These are phyloP conservation scores for Psilocybe tampanensis DNA, from an alignment of 768 basidiomycete species.

Conservation along the genomic window DNA sequence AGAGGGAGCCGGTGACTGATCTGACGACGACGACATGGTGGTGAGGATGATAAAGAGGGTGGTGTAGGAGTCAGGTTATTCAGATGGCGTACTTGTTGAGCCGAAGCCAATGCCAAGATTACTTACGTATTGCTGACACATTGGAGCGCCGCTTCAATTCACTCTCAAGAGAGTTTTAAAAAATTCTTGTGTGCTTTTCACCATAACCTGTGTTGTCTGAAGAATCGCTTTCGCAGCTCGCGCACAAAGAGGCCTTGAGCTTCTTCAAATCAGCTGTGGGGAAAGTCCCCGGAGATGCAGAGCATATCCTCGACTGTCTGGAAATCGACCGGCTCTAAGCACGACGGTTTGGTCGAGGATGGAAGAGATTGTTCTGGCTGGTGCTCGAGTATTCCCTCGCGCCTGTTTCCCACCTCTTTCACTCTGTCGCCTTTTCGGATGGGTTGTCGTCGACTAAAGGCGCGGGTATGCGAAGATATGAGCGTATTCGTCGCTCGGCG, in stretches of 20 bases:
- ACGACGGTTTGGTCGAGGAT: conserved; percentile 60
- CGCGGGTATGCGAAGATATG: conserved; percentile 74
- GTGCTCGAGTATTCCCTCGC: conserved; percentile 20
- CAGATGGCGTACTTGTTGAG: background rate
- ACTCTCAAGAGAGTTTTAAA: no score
- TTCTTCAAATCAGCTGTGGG: conserved; percentile 71
- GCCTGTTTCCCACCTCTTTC: conserved; percentile 50
- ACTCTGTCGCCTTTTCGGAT: conserved; percentile 55
- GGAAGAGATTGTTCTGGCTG: conserved; percentile 49
- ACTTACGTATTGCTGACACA: conserved; percentile 11
- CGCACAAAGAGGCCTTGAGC: conserved; percentile 59
- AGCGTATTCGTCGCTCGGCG: conserved; percentile 58
- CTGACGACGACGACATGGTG: conserved; percentile 35
- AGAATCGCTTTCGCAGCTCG: conserved; percentile 87
- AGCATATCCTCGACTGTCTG: conserved; percentile 58
- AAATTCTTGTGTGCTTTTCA: conserved; percentile 25
- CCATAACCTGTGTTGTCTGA: conserved; percentile 52
- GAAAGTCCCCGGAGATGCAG: conserved; percentile 94
- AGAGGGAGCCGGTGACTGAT: conserved; percentile 24
- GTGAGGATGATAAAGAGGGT: conserved; percentile 13
- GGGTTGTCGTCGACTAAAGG: conserved; percentile 40
- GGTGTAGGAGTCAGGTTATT: conserved; percentile 4
- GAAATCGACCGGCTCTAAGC: conserved; percentile 80
- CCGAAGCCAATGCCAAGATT: conserved; percentile 6
- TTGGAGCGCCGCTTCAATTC: conserved; percentile 24